phyloP scores from a whole-genome alignment of 208 protist genomes.

The Herpetomonas tarakana region DNA sequence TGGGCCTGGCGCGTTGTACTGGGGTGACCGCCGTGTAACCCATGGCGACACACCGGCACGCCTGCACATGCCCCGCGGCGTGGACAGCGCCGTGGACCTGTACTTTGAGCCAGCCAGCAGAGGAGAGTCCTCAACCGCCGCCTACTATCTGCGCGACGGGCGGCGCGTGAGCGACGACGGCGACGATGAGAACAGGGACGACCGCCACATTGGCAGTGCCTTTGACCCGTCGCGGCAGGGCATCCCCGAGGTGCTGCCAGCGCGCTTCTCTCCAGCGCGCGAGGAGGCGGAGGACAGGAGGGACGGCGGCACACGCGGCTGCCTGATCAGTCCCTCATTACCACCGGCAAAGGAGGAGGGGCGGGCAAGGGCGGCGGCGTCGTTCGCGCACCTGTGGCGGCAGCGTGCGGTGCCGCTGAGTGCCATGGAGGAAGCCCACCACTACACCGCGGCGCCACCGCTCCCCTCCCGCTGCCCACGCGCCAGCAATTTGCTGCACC shows the following conservation, averaged over 20 bases:
- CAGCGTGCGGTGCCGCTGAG: no score
- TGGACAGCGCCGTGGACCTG: constrained; percentile 32
- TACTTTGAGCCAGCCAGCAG: constrained; percentile 14
- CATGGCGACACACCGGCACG: constrained; percentile 20
- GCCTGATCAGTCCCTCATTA: not conserved
- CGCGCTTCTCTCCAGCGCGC: not conserved
- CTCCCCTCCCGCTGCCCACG: no score
- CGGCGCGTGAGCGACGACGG: no score
- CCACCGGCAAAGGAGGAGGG: no score
- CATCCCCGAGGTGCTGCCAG: not conserved
- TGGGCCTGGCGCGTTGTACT: constrained; percentile 31
- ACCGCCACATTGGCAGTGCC: no score
- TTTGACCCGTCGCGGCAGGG: not conserved
- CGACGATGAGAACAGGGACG: constrained; percentile 1
- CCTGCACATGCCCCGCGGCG: constrained; percentile 32
- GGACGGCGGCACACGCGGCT: not conserved
- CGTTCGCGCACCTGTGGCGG: no score
- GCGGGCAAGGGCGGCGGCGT: no score
- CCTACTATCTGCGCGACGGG: constrained; percentile 10
- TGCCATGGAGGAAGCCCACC: no score
- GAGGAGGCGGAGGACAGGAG: not conserved
- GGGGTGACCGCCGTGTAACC: constrained; percentile 19
- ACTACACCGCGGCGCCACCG: no score
- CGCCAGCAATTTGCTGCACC: no score
- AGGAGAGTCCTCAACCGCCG: constrained; percentile 2